Conservation (phyloP, 2,329 filamentous ascomycete species). For the Pestalotiopsis sp. region DNA sequence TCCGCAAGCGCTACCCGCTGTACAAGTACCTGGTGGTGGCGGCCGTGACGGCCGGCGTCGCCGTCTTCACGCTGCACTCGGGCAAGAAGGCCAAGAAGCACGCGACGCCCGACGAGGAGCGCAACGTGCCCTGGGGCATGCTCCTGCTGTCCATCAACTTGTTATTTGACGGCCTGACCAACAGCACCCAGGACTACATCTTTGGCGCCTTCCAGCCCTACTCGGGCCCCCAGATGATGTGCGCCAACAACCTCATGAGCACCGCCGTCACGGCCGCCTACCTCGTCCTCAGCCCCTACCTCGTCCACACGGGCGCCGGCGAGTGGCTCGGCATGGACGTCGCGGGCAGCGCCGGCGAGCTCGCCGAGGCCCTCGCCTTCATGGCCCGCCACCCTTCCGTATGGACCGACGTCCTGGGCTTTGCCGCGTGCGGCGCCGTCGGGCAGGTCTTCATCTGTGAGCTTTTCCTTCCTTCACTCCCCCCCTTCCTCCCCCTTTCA, state of each 20-base stretch:
- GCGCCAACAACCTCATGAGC: conserved; percentile 89
- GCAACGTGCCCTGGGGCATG: conserved; percentile 77
- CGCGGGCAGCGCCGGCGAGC: conserved; percentile 71
- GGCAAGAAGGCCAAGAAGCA: conserved; percentile 50
- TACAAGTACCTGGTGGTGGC: conserved; percentile 97
- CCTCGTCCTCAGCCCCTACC: conserved; percentile 76
- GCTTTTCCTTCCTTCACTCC: conserved; percentile 29
- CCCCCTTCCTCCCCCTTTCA: background rate
- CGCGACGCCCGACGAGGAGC: conserved; percentile 44
- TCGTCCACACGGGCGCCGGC: conserved; percentile 69
- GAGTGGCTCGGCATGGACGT: conserved; percentile 69
- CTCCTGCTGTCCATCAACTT: conserved; percentile 86
- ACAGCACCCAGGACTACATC: conserved; percentile 95
- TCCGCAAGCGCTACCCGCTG: conserved; percentile 84
- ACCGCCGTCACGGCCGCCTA: conserved; percentile 78
- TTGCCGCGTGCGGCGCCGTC: conserved; percentile 86
- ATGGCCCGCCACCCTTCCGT: conserved; percentile 79
- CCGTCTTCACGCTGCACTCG: conserved; percentile 89
- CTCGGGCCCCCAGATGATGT: conserved; percentile 98
- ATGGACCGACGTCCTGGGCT: conserved; percentile 85
- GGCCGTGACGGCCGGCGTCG: conserved; percentile 88
- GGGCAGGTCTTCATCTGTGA: conserved; percentile 94
- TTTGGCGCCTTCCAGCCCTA: conserved; percentile 81
- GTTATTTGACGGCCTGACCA: conserved; percentile 93
- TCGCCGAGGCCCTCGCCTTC: conserved; percentile 79